Evolutionary conservation across 1,139 yeast species (phyloP).

Genomic region (Hemisphaericaspora lyxosophila): DNA sequence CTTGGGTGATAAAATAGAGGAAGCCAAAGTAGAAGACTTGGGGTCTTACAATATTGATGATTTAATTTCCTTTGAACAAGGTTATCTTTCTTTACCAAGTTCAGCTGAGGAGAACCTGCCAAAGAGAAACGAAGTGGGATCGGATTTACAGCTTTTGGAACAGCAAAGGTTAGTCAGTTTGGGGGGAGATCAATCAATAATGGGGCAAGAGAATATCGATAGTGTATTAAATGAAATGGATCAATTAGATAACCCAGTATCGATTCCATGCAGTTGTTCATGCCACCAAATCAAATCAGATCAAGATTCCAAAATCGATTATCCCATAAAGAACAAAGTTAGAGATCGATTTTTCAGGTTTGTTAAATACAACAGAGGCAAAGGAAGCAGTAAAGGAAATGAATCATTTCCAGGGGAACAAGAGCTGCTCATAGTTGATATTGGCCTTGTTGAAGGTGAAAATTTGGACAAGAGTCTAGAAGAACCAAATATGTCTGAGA

Average conservation of each 20-base stretch:
- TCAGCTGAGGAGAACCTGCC: not conserved
- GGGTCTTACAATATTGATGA: constrained; percentile 5
- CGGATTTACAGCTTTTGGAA: not conserved
- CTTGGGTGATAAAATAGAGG: not conserved
- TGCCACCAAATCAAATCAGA: constrained; percentile 8
- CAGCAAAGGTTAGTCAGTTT: constrained; percentile 1
- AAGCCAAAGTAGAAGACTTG: constrained; percentile 1
- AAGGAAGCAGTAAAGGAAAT: constrained; percentile 7
- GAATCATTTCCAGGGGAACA: constrained; percentile 2
- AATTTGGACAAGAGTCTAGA: constrained; percentile 36
- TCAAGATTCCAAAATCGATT: not conserved
- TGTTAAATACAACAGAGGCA: constrained; percentile 8
- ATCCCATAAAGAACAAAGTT: constrained; percentile 4
- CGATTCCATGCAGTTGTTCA: constrained; percentile 7
- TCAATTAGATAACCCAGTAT: not conserved
- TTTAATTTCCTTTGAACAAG: constrained; percentile 4
- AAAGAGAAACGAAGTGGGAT: not conserved
- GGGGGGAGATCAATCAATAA: not conserved
- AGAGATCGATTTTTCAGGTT: constrained; percentile 10
- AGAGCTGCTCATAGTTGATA: constrained; percentile 1
- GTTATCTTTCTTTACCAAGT: not conserved
- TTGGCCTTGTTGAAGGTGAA: constrained; percentile 1
- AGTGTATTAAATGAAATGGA: not conserved
- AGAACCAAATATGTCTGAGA: not conserved
- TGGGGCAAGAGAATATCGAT: not conserved